phyloP scores from a whole-genome alignment of 1,139 yeast species.

The Taiozyma sp. region DNA sequence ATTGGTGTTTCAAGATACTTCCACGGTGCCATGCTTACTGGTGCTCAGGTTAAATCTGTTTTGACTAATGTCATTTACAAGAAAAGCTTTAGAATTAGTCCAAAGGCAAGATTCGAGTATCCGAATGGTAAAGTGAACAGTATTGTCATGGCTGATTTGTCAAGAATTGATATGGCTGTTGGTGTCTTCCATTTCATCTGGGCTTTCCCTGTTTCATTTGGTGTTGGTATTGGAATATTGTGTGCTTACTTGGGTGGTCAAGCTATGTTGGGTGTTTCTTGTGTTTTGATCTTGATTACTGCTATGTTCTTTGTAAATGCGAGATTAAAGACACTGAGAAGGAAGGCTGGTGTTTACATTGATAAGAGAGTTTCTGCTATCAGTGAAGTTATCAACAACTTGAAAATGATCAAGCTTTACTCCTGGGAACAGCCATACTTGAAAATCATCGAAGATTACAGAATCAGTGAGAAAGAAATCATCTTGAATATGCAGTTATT shows the following conservation, averaged over 20 bases:
- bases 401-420: conserved; percentile 66
- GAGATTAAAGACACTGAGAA: conserved; percentile 38
- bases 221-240: conserved; percentile 50
- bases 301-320: conserved; percentile 31
- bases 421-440: conserved; percentile 67
- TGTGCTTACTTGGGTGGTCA: conserved; percentile 58
- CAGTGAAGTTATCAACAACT: conserved; percentile 58
- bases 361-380: conserved; percentile 56
- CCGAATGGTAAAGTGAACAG: conserved; percentile 52
- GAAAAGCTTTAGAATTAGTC: conserved; percentile 36
- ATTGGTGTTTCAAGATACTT: conserved; percentile 46
- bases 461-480: conserved; percentile 45
- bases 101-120: conserved; percentile 34
- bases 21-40: conserved; percentile 50
- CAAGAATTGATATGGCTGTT: conserved; percentile 65
- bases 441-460: conserved; percentile 38
- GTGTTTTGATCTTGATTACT: conserved; percentile 28
- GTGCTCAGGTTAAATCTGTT: conserved; percentile 41
- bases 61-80: conserved; percentile 37
- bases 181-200: conserved; percentile 60
- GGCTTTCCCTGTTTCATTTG: conserved; percentile 48
- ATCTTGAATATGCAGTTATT: conserved; percentile 39
- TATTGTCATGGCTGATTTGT: conserved; percentile 67
- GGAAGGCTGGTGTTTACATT: conserved; percentile 41
- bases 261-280: conserved; percentile 55